Conservation (phyloP, 73 alveolate genomes). For the Tetrahymena thermophila region DNA sequence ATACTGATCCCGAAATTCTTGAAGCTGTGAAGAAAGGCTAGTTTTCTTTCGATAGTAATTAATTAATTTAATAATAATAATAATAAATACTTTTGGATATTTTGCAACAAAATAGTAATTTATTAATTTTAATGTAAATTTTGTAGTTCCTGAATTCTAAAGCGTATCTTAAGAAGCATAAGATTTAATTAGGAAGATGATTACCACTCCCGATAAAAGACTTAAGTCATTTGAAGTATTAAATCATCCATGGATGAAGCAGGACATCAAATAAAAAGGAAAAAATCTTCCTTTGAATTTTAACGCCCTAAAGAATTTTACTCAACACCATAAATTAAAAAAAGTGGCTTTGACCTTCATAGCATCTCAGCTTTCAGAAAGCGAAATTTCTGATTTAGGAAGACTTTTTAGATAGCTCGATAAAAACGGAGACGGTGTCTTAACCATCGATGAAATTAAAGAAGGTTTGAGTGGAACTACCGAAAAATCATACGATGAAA, state of each 20-base stretch:
- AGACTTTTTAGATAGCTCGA: constrained; percentile 49
- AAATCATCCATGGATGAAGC: constrained; percentile 68
- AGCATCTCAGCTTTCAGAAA: constrained; percentile 47
- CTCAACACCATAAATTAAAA: constrained; percentile 16
- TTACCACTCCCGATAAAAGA: constrained; percentile 52
- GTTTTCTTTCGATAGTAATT: constrained; percentile 44
- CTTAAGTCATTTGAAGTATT: constrained; percentile 59
- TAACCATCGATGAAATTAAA: constrained; percentile 58
- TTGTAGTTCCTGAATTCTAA: constrained; percentile 47
- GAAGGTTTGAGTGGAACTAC: constrained; percentile 48
- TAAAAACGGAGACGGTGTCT: constrained; percentile 59
- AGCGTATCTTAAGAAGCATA: constrained; percentile 77
- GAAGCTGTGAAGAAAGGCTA: constrained; percentile 42
- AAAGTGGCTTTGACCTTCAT: constrained; percentile 47
- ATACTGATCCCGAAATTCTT: constrained; percentile 70
- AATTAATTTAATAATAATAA: too few relatives aligned
- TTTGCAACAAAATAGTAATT: constrained; percentile 8
- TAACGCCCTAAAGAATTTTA: constrained; percentile 17
- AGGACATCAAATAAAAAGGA: not conserved
- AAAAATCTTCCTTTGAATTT: constrained; percentile 11
- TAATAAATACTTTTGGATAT: too few relatives aligned
- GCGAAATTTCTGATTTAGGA: constrained; percentile 42
- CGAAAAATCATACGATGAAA: constrained; percentile 31
- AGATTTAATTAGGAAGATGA: constrained; percentile 67
- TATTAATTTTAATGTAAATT: not conserved